These are phyloP conservation scores for Heritiera littoralis DNA, from an alignment of 345 rosid genomes.

Conservation along the genomic window DNA sequence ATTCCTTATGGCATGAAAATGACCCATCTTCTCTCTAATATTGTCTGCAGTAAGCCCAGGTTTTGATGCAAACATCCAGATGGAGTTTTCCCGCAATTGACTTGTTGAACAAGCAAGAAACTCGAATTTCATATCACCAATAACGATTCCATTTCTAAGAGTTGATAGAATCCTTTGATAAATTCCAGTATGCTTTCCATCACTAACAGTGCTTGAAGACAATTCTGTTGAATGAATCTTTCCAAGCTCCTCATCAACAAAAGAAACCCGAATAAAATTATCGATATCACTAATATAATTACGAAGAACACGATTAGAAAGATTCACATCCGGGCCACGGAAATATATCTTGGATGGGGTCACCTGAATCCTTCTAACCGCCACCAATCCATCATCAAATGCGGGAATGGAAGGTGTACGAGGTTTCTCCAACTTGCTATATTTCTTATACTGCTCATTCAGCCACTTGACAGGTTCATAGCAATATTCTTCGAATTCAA, in stretches of 20 bases:
- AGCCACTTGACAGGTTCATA: constrained; percentile 66
- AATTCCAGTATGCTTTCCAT: constrained; percentile 30
- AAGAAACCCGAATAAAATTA: constrained; percentile 65
- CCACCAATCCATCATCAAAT: constrained; percentile 52
- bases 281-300: constrained; percentile 31
- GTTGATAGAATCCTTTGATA: constrained; percentile 44
- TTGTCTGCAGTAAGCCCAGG: constrained; percentile 37
- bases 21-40: constrained; percentile 50
- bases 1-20: constrained; percentile 42
- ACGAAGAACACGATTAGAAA: constrained; percentile 63
- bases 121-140: constrained; percentile 43
- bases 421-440: constrained; percentile 18
- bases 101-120: constrained; percentile 62
- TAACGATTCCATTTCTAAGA: constrained; percentile 47
- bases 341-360: constrained; percentile 67
- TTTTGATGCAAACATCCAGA: constrained; percentile 69
- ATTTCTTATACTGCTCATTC: constrained; percentile 39
- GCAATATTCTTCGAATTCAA: constrained; percentile 51
- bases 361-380: constrained; percentile 54
- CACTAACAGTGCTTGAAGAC: constrained; percentile 43
- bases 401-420: constrained; percentile 34
- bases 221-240: constrained; percentile 62
- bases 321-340: constrained; percentile 60
- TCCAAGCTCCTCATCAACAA: constrained; percentile 58
- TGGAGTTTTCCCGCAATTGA: constrained; percentile 52